phyloP scores from a whole-genome alignment of 2,329 filamentous ascomycete species.

The Apiospora arundinis region DNA sequence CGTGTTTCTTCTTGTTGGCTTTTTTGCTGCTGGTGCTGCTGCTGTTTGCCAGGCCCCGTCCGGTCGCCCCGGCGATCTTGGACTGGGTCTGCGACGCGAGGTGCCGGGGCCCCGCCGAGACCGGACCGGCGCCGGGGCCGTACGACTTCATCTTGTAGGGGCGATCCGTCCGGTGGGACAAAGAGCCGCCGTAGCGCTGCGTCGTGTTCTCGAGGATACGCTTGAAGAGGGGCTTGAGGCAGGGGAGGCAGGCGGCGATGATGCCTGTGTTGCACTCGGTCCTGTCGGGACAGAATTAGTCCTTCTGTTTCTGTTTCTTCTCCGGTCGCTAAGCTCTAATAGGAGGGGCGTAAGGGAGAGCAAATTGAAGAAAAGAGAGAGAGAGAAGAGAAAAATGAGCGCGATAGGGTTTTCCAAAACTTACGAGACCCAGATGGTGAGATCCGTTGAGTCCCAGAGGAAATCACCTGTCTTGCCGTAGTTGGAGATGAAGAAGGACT shows the following conservation, averaged over 20 bases:
- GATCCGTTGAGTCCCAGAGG: conserved; percentile 52
- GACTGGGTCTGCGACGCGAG: conserved; percentile 25
- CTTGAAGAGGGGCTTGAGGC: conserved; percentile 43
- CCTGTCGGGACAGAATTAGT: background rate
- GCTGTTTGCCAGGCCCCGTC: conserved; percentile 46
- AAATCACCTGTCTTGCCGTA: conserved; percentile 49
- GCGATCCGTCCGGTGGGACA: conserved; percentile 31
- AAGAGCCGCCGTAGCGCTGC: conserved; percentile 38
- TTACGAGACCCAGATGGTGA: conserved; percentile 54
- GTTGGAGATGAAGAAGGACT: conserved; percentile 45
- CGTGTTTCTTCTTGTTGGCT: too few relatives aligned
- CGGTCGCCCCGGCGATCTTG: conserved; percentile 23
- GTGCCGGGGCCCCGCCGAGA: background rate
- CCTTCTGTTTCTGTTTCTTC: too few relatives aligned
- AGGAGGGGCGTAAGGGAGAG: too few relatives aligned
- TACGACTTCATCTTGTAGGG: conserved; percentile 21
- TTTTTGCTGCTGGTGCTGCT: conserved; percentile 13
- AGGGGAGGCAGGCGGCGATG: conserved; percentile 44
- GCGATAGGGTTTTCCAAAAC: conserved; percentile 17
- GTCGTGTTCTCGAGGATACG: conserved; percentile 38
- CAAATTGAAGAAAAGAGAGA: too few relatives aligned
- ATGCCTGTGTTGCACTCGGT: conserved; percentile 46
- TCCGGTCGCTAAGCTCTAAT: too few relatives aligned
- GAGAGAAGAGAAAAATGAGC: background rate
- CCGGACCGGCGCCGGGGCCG: background rate